Conservation (phyloP, 352 stramenopile species). For the Peronospora destructor region DNA sequence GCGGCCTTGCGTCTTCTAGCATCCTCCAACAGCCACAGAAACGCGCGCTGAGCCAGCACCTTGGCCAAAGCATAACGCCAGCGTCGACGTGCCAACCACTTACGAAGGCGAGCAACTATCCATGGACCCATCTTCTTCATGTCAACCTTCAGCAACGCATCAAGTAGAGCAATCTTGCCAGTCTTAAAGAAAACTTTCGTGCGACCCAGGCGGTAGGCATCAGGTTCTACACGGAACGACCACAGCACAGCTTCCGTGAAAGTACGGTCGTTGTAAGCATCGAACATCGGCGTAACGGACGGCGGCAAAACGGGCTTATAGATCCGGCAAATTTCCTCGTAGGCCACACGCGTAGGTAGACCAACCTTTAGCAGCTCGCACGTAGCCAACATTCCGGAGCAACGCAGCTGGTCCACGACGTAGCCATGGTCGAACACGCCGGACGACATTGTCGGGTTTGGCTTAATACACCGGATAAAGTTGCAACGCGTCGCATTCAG, state of each 20-base stretch:
- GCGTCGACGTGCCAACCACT: constrained; percentile 78
- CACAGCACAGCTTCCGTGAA: constrained; percentile 87
- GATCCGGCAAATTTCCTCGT: constrained; percentile 85
- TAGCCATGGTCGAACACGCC: constrained; percentile 85
- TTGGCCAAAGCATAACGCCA: constrained; percentile 84
- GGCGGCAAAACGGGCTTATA: constrained; percentile 76
- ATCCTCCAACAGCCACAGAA: constrained; percentile 75
- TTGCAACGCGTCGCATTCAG: constrained; percentile 80
- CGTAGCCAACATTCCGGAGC: constrained; percentile 85
- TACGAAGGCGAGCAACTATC: constrained; percentile 76
- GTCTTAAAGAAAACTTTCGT: constrained; percentile 91
- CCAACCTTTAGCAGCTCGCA: constrained; percentile 89
- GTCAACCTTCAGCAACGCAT: constrained; percentile 82
- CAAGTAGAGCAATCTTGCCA: constrained; percentile 84
- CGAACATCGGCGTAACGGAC: constrained; percentile 74
- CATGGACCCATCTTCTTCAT: constrained; percentile 88
- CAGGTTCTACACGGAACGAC: constrained; percentile 83
- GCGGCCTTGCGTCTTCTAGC: constrained; percentile 65
- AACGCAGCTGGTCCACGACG: constrained; percentile 86
- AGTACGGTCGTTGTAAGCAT: constrained; percentile 74
- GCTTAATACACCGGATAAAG: constrained; percentile 89
- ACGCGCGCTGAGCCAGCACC: constrained; percentile 74
- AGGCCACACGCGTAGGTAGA: constrained; percentile 83
- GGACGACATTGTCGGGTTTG: constrained; percentile 77
- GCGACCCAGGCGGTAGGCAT: constrained; percentile 82